A percentile compares a stretch with the other conserved stretches of the same genome.
Conservation (phyloP, 306 rosid species). For the Inga oerstediana region DNA sequence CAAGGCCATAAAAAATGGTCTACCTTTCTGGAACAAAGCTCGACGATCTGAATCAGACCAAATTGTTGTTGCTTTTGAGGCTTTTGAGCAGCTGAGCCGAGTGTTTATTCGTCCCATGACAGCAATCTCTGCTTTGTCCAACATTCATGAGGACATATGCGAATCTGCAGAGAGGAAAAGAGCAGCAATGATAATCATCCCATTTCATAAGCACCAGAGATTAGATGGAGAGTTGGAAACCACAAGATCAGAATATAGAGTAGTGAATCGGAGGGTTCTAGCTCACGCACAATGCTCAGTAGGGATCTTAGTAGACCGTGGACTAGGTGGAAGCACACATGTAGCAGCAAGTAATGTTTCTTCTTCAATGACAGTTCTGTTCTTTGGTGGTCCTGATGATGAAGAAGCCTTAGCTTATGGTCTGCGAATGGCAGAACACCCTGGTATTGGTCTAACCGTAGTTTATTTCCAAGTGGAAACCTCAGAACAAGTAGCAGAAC, state of each 20-base stretch:
- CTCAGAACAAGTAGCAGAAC: slow-evolving; percentile 13
- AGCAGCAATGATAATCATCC: slow-evolving; percentile 61
- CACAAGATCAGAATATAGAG: slow-evolving; percentile 46
- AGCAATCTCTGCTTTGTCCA: slow-evolving; percentile 53
- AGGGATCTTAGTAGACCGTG: slow-evolving; percentile 73
- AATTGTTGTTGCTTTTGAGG: slow-evolving; percentile 64
- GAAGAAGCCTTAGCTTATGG: slow-evolving; percentile 72
- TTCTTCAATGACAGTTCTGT: slow-evolving; percentile 43
- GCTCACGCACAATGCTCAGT: slow-evolving; percentile 68
- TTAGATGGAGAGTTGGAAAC: slow-evolving; percentile 60
- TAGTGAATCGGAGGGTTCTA: slow-evolving; percentile 54
- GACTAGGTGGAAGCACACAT: slow-evolving; percentile 68
- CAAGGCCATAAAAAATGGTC: slow-evolving; percentile 58
- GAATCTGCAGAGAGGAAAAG: slow-evolving; percentile 50
- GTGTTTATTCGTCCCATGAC: slow-evolving; percentile 76
- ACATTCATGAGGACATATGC: slow-evolving; percentile 64
- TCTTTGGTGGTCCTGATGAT: slow-evolving; percentile 70
- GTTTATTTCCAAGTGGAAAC: slow-evolving; percentile 34
- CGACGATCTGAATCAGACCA: slow-evolving; percentile 35
- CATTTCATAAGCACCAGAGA: slow-evolving; percentile 69
- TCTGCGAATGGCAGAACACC: slow-evolving; percentile 67
- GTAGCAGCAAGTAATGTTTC: slow-evolving; percentile 57
- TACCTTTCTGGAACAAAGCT: slow-evolving; percentile 70
- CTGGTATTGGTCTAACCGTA: slow-evolving; percentile 54
- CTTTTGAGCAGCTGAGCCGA: slow-evolving; percentile 53